Evolutionary conservation across 2,329 filamentous ascomycete species (phyloP), one percentile per base, ranked within the genome.

Genomic region (Bretziella fagacearum): DNA sequence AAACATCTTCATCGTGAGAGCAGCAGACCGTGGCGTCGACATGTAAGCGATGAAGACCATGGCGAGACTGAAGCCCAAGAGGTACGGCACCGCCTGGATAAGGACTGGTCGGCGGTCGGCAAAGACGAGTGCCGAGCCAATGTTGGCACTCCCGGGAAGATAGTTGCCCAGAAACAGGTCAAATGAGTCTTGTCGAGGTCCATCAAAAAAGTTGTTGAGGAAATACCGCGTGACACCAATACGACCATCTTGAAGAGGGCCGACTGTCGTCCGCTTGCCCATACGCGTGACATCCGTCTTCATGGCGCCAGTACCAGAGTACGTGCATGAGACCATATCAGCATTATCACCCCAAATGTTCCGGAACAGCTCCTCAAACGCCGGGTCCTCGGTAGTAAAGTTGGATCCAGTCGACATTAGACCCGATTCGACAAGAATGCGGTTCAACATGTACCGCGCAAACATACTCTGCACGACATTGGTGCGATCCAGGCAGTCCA

Each of bases 291-390:
- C 85, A 60, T 98, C 93, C 0, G 91, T 98, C 72, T 98, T 98
- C 66, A 98, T 76, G 44, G 91, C 91, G 2, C 91, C 93, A 0
- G 93, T 98, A 47, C 91, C 91, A 1, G 91, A 91, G 63, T 98
- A 98, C 0, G 85, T 80, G 55, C 77, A 81, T 15, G 87, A 93
- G 27, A 98, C 87, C 20, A 93, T 81, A 60, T 98, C 91, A 48
- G 93, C 91, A 57, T 98, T 98, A 64, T 98, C 91, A 25, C 91
- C 91, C 91, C 91, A 98, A 13, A 96, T 71, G 62, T 96, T 96
- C 54, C 91, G 84, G 74, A 96, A 98, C 50, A 96, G 67, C 56
- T 81, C 70, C 62, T 95, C 87, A 59, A 98, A 98, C 1, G 71
- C 74, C 10, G 72, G 66, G 57, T 95, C 85, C 56, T 86, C 82